Evolutionary conservation across 345 rosid genomes (phyloP).

Genomic region (Citropsis articulata): DNA sequence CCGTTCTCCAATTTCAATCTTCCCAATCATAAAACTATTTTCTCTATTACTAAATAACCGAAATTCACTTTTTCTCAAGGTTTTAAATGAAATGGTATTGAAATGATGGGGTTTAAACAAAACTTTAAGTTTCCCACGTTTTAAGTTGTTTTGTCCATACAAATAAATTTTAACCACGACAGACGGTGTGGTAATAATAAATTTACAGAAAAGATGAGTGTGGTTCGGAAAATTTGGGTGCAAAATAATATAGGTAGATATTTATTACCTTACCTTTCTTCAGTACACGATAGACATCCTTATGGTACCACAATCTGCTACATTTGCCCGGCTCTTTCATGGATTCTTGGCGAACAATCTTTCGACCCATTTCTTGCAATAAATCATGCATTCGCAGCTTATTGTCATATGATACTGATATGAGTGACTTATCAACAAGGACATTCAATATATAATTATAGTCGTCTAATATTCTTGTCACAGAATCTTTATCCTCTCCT

Average conservation of each 20-base stretch:
- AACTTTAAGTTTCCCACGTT: no score
- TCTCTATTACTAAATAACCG: no score
- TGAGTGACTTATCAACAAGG: slow-evolving; percentile 33
- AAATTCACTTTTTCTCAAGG: no score
- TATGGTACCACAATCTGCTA: slow-evolving; percentile 11
- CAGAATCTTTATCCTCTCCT: slow-evolving; percentile 12
- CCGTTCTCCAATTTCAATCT: no score
- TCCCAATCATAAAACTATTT: no score
- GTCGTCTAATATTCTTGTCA: slow-evolving; percentile 15
- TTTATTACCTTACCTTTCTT: not conserved
- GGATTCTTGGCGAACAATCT: slow-evolving; percentile 10
- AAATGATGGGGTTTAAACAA: no score
- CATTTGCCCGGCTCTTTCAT: not conserved
- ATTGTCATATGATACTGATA: slow-evolving; percentile 16
- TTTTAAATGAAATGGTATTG: no score
- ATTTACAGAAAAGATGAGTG: no score
- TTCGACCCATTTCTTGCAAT: slow-evolving; percentile 27
- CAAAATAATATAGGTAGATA: no score
- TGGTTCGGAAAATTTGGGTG: not conserved
- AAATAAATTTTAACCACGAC: no score
- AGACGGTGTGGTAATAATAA: no score
- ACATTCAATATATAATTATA: not conserved
- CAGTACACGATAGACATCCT: not conserved
- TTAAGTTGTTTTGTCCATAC: no score
- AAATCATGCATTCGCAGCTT: slow-evolving; percentile 37